phyloP scores from a whole-genome alignment of 257 asterid species.

The Knoxia roxburghii region DNA sequence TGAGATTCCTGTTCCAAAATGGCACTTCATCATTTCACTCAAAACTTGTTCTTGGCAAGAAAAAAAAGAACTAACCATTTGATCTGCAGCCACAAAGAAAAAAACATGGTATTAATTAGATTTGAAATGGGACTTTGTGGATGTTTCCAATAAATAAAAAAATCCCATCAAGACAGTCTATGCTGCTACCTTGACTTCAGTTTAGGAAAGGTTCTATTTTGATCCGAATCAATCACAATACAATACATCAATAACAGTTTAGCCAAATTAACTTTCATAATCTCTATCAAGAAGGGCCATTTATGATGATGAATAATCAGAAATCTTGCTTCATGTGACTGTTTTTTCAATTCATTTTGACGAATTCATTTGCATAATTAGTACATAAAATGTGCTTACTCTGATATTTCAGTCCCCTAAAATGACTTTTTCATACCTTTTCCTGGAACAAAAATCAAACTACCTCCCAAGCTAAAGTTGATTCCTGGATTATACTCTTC shows the following conservation, averaged over 20 bases:
- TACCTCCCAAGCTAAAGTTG: constrained; percentile 48
- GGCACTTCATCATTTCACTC: constrained; percentile 13
- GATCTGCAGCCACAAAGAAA: constrained; percentile 55
- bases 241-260: constrained; percentile 21
- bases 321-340: no score
- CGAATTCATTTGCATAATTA: no score
- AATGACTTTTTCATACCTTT: constrained; percentile 32
- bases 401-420: not conserved
- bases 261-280: no score
- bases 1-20: constrained; percentile 59
- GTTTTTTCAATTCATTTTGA: no score
- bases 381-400: not conserved
- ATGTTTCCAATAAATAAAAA: not conserved
- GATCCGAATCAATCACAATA: constrained; percentile 49
- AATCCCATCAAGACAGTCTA: constrained; percentile 9
- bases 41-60: constrained; percentile 12
- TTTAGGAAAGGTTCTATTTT: constrained; percentile 73
- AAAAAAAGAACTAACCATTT: constrained; percentile 50
- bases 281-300: not conserved
- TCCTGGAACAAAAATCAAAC: constrained; percentile 58
- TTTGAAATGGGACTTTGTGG: not conserved
- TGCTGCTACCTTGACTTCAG: constrained; percentile 50
- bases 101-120: constrained; percentile 33
- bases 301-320: no score
- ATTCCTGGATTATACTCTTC: constrained; percentile 53